These are phyloP conservation scores for Rhynchospora breviuscula DNA, from an alignment of 176 grass and related monocot genomes.

Conservation along the genomic window DNA sequence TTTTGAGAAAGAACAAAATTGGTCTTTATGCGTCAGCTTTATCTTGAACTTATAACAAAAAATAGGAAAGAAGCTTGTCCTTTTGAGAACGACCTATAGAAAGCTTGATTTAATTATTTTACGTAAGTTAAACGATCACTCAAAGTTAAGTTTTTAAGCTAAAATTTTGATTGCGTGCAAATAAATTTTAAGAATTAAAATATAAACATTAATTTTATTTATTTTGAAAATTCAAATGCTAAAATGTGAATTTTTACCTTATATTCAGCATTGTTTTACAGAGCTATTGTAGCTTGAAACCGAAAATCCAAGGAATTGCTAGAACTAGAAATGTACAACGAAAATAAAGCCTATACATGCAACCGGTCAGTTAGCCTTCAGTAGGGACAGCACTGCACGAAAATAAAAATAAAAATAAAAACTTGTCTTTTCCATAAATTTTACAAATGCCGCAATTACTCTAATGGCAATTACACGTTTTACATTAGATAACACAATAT, in stretches of 20 bases:
- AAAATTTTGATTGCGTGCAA: background rate
- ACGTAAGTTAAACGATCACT: background rate
- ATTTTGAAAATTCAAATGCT: background rate
- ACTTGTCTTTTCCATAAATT: background rate
- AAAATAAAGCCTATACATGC: background rate
- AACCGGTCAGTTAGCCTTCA: background rate
- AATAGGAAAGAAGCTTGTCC: background rate
- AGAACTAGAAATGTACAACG: background rate
- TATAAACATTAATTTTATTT: background rate
- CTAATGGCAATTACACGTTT: too few species aligned
- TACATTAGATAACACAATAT: too few species aligned
- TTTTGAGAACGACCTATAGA: background rate
- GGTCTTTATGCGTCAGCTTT: background rate
- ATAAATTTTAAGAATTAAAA: background rate
- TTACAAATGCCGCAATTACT: background rate
- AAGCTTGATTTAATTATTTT: background rate
- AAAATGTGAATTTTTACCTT: background rate
- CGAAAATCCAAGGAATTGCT: background rate
- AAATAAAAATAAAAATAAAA: background rate
- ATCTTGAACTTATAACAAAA: background rate
- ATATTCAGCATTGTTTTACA: background rate
- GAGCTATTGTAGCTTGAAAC: background rate
- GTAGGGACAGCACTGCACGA: background rate
- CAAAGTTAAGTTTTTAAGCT: too few species aligned
- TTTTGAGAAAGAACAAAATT: background rate